Evolutionary conservation across 441 rosid genomes (phyloP), one percentile per base, ranked within the genome.

Genomic region (Gossypium davidsonii): DNA sequence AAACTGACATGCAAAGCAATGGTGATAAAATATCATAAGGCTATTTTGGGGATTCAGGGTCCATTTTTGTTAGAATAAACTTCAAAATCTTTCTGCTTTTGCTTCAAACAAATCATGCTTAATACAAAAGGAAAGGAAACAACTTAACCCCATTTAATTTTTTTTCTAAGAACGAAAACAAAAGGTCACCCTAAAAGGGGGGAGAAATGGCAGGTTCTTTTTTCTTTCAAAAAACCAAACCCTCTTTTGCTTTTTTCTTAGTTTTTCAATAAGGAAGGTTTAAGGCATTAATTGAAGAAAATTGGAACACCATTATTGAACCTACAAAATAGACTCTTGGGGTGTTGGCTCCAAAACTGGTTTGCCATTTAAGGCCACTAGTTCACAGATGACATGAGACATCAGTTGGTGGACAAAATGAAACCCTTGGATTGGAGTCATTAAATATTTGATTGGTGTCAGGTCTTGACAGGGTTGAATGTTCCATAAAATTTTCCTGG

Each of bases 81-180:
- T 34, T 9, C 23, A 18, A 39, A 63, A 56, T 34, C 20, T 25
- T 37, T 39, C 68, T 18, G 14, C 68, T 39, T 37, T 63, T 18
- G 68, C 28, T 63, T 63, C 26, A 63, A 39, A 39, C 17, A 18
- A 63, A 64, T 18, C 14, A 15, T 61, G 67, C 48, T 61, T 61
- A 15, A 61, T 34, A n/a, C 34, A 23, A 46, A 66, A 66, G 70
- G 56, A 7, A 66, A 66, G n/a, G 10, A 39, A 42, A 46, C 70
- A 44, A 44, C 37, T 46, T 39, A 11, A 39, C 11, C 25, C 53
- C 53, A 12, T 18, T 34, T 5, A 34, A 4, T 15, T 51, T 51
- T 63, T 67, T 8, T 23, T 60, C 31, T 26, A 67, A 67, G 71
- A 49, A 26, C 8, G 72, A 51, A 67, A 67, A 51, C 59, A 51